Evolutionary conservation across 1,284 basidiomycete genomes (phyloP), one percentile per base, ranked within the genome.

Genomic region (Ustilago hordei): DNA sequence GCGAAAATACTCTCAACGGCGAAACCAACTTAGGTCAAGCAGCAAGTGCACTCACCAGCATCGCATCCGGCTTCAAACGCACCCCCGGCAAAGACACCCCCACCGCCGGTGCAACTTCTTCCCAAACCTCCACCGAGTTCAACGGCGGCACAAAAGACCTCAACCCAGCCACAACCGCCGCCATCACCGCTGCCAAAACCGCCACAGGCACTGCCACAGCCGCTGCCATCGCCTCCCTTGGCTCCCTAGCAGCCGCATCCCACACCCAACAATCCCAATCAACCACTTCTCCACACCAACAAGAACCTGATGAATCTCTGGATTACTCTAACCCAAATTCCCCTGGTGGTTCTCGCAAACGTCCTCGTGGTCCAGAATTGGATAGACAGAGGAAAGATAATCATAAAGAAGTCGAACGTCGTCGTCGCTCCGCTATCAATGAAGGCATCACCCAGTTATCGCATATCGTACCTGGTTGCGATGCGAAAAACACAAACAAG

Each of bases 371-470:
- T 11, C 81, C 81, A 15, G 81, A 84, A 66, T 60, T 81, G 1
- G 83, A 84, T 45, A 72, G 83, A 9, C 73, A 78, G 32, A 68
- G 81, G 50, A 84, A 84, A 62, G 83, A 84, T 72, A 81, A 83
- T 62, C 83, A 84, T 67, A 97, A 97, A 92, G 95, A 98, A 87
- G 95, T 98, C 12, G 95, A 98, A 87, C 92, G 95, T 66, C 90
- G 95, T 52, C 91, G 95, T 58, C 90, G 95, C 64, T 93, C 94
- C 19, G 95, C 95, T 81, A 98, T 98, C 88, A 96, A 96, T 86
- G 93, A 95, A 71, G 95, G 95, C 0, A 97, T 98, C 88, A 94
- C 93, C 85, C 93, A 95, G 84, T 91, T 98, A 31, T 92, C 93
- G 1, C 90, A 92, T 8, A 94, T 95, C 80, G 92, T 97, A 2